Base-by-base conservation (phyloP, 257 asterid species). In the Apocynum venetum region DNA sequence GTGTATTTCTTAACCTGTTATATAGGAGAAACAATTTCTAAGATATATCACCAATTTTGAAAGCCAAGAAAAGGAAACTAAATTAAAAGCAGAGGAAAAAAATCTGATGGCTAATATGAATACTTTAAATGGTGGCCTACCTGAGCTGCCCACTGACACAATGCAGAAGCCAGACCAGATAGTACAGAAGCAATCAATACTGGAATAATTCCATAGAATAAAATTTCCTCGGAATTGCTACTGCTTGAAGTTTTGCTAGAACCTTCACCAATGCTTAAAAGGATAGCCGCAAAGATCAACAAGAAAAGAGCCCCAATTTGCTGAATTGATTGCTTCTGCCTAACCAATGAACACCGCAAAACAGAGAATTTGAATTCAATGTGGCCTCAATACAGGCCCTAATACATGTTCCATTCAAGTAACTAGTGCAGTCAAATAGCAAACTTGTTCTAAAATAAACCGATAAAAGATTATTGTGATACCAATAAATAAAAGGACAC, bases 121-220 rank as follows among this genome's bases (percentile, higher is more conserved):
- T 56, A 20, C 10, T 36, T 48, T 49, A 75, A 80, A 38, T n/a
- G 59, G 77, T 70, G 75, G 81, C 87, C 85, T 84, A 89, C 99
- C 86, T 96, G 99, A 81, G 96, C 86, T 66, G 99, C 97, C 99
- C 99, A 93, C 85, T 96, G 99, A 76, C 99, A 96, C 85, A 96
- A 86, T 55, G 99, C 89, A 80, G 98, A 96, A 81, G 98, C 99
- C 85, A 96, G 79, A 82, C 99, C 99, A 74, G 98, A 93, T 73
- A 96, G 97, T 49, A 93, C 91, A 66, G 99, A 96, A 77, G 98
- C 99, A 73, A 93, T 91, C 76, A 96, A 80, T 61, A 96, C 94
- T 20, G 97, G 97, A 76, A 91, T 80, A 77, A 96, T 91, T 74
- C 99, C 99, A 82, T 82, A 80, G 79, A 93, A 96, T 74, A 93